Conservation (phyloP, 192 early-diverging fungal species). For the Coemansia sp. region DNA sequence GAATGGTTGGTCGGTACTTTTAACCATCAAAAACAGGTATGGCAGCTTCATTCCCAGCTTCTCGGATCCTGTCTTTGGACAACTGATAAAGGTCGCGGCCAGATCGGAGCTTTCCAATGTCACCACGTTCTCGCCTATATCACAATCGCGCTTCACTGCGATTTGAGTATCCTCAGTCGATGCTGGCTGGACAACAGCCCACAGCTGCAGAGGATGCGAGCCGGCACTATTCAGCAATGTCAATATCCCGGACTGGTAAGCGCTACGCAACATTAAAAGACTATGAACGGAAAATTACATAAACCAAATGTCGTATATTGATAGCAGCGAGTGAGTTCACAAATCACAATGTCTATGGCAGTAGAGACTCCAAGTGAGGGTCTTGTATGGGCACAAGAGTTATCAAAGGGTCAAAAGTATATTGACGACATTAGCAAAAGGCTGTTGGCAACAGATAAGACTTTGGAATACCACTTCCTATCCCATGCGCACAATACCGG, state of each 20-base stretch:
- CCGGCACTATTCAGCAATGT: slow-evolving; percentile 46
- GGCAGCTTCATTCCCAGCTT: slow-evolving; percentile 93
- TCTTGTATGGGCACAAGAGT: not conserved
- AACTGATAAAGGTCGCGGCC: slow-evolving; percentile 86
- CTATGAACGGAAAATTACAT: not conserved
- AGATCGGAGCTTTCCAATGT: slow-evolving; percentile 62
- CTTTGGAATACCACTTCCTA: slow-evolving; percentile 26
- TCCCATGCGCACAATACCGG: slow-evolving; percentile 79
- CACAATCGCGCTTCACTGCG: slow-evolving; percentile 4
- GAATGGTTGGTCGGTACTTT: slow-evolving; percentile 88
- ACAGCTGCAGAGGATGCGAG: slow-evolving; percentile 41
- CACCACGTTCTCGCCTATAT: slow-evolving; percentile 8
- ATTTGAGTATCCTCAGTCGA: not conserved
- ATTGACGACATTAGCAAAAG: not conserved
- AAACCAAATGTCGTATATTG: not conserved
- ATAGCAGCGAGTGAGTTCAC: not conserved
- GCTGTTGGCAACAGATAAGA: not conserved
- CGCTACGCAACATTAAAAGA: slow-evolving; percentile 32
- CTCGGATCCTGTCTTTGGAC: slow-evolving; percentile 70
- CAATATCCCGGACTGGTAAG: slow-evolving; percentile 44
- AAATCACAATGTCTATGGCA: not conserved
- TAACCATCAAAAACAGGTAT: slow-evolving; percentile 83
- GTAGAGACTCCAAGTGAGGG: not conserved
- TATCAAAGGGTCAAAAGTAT: not conserved
- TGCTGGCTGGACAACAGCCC: slow-evolving; percentile 10